Percentiles rank a stretch among this genome's conserved stretches.
phyloP scores from a whole-genome alignment of 2,329 filamentous ascomycete genomes.

The Colletotrichum caudatum region DNA sequence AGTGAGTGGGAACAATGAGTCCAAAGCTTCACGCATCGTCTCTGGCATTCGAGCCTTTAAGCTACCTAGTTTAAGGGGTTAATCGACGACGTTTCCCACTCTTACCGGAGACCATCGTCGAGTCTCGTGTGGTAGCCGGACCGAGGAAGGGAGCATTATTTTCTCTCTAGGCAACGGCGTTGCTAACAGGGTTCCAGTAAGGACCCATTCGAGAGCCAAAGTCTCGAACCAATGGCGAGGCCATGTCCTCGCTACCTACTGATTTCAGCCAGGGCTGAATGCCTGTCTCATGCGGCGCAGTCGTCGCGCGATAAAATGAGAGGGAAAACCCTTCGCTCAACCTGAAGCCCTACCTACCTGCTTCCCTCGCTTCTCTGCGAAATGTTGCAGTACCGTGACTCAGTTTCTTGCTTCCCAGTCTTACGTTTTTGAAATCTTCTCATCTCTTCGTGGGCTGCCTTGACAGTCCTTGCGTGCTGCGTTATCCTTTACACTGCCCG shows the following conservation, averaged over 20 bases:
- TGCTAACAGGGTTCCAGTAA: conserved; percentile 13
- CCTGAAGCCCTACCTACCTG: neutral
- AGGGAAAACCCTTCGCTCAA: conserved; percentile 8
- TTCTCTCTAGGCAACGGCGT: conserved; percentile 26
- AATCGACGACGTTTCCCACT: neutral
- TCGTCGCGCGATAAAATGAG: conserved; percentile 32
- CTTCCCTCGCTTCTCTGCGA: conserved; percentile 11
- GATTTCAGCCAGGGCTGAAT: conserved; percentile 5
- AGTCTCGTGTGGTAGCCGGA: neutral
- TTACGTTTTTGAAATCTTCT: neutral
- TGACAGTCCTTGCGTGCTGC: neutral
- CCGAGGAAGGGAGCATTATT: neutral
- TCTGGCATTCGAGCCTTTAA: neutral
- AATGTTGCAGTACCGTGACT: neutral
- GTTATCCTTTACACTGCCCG: neutral
- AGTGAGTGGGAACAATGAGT: neutral
- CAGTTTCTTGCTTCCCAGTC: neutral
- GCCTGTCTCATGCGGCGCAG: conserved; percentile 28
- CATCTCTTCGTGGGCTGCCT: neutral
- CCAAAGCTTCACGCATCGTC: neutral
- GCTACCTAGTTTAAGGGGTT: neutral
- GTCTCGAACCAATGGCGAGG: conserved; percentile 12
- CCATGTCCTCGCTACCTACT: conserved; percentile 20
- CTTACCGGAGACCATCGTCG: neutral
- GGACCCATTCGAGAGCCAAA: conserved; percentile 29